Evolutionary conservation across 2,329 filamentous ascomycete genomes (phyloP), one percentile per base, ranked within the genome.

Genomic region (Lachnum nothofagi): DNA sequence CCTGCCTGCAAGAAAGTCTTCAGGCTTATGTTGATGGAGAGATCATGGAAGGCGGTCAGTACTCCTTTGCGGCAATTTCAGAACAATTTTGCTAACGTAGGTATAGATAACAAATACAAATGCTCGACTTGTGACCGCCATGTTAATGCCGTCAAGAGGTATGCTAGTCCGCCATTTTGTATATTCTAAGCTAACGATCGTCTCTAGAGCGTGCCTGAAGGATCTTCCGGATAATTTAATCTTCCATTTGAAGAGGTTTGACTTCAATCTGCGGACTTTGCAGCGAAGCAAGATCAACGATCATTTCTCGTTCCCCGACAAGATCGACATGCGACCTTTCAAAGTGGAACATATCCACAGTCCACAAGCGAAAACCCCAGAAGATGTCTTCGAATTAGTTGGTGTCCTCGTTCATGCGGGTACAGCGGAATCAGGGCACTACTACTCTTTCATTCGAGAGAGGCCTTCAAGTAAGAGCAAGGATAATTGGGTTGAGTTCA

Each of bases 1-100:
- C 74, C 19, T 86, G 76, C 25, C 77, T 98, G 1, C 76, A 88
- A 60, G 90, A 96, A 57, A 97, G 93, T 63, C 74, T 98, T 12
- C 83, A 90, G 59, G 89, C 91, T n/a, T 97, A 95, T 65, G 90
- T 97, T 10, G 88, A 94, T 64, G 93, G 93, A 3, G 93, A 98
- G 68, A 83, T 93, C 29, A 91, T 98, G 86, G 89, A 95, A 73
- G 93, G 94, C 57, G 83, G 83, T 80, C 65, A 60, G 76, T 66
- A 14, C 16, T 39, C 27, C 27, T 16, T 25, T 41, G 24, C 12
- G 9, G 14, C 5, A n/a, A n/a, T 22, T 3, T 5, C n/a, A 17
- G 20, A 40, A 40, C 60, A 68, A 54, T 67, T 51, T 29, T 17
- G 16, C 39, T 50, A 37, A 47, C 6, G 49, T 35, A 19, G 3